Conservation (phyloP, 2,329 filamentous ascomycete species). For the Cladosporium sp. region DNA sequence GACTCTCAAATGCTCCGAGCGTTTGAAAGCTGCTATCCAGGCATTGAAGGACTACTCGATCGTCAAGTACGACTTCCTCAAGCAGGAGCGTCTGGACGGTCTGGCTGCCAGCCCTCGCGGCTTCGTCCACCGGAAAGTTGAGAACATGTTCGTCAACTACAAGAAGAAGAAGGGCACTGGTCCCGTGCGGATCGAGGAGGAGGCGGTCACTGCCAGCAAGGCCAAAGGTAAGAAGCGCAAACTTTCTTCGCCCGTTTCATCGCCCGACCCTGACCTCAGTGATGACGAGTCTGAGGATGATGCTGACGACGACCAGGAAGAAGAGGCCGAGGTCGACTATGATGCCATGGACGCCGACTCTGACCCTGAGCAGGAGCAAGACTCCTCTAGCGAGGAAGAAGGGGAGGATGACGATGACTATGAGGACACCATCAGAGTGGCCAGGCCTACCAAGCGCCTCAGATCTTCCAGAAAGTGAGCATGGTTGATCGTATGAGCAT, state of each 20-base stretch:
- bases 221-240: not conserved
- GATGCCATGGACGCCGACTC: no score
- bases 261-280: not conserved
- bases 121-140: not conserved
- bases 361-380: no score
- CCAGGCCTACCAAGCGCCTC: no score
- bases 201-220: not conserved
- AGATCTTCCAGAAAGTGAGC: no score
- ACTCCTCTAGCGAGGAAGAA: no score
- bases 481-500: no score
- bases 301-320: not conserved
- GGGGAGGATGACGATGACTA: no score
- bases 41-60: not conserved
- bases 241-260: not conserved
- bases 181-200: not conserved
- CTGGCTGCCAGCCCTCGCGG: not conserved
- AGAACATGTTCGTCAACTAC: not conserved
- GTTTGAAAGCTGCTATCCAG: not conserved
- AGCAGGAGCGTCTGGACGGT: not conserved
- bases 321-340: not conserved
- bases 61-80: slow-evolving; percentile 1
- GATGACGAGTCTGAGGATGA: not conserved
- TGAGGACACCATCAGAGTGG: no score
- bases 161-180: not conserved
- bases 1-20: not conserved